Base-by-base conservation (phyloP, 352 stramenopile species). In the Sclerospora graminicola region DNA sequence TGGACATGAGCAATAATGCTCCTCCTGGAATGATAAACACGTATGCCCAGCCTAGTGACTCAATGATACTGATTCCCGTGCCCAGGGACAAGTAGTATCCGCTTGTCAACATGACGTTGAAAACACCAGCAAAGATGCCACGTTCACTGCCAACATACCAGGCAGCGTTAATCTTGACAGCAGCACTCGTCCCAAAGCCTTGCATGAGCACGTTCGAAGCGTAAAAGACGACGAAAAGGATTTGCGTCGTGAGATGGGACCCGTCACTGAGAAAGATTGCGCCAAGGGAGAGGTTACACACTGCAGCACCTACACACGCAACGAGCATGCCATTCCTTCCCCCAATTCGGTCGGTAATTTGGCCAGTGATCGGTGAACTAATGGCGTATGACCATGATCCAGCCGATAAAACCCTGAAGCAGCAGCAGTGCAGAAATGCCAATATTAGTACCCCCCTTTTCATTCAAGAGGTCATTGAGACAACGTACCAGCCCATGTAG, bases 151-250 rank as follows among this genome's bases (percentile, higher is more conserved):
- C 56, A 13, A 54, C 21, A 51, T 85, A 88, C 76, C 76, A 85
- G 39, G 69, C 74, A 0, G 69, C 76, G 35, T 88, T 85, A 55
- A 88, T 88, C 60, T 88, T 88, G n/a, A 88, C 72, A n/a, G 84
- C 76, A 21, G 69, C 76, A 42, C 76, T 88, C 11, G 72, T 84
- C n/a, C 76, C 76, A 32, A 85, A 88, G 21, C 72, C 69, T 41
- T 88, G 76, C 30, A 88, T 63, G 16, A 84, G 63, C 16, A 83
- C 63, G 40, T 88, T 88, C 5, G 53, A 27, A 0, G 76, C 72
- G 49, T 84, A 88, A 15, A 88, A 54, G 33, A 72, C 35, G 4
- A 84, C 24, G 31, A 88, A 84, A 18, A 82, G 46, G 13, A 57
- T 28, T 18, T 77, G 54, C 36, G 73, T 61, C 1, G 66, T 4